phyloP scores from a whole-genome alignment of 768 basidiomycete species.

The Termitomyces eurrhizus region DNA sequence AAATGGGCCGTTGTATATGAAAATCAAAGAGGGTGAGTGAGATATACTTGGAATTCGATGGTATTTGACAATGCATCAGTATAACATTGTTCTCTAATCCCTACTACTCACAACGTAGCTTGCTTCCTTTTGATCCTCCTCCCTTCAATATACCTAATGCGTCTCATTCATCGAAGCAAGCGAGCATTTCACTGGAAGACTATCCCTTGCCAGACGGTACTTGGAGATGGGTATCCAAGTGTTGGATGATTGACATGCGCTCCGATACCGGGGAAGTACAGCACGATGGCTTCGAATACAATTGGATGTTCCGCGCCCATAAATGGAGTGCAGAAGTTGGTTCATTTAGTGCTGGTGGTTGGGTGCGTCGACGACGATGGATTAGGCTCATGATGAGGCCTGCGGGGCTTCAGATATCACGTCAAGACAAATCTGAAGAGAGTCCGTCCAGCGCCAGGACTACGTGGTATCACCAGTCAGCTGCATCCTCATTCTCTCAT shows the following conservation, averaged over 20 bases:
- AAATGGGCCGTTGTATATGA: slow-evolving; percentile 80
- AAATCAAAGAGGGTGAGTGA: slow-evolving; percentile 73
- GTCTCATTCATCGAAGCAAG: slow-evolving; percentile 39
- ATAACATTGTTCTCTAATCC: slow-evolving; percentile 69
- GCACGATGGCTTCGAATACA: slow-evolving; percentile 84
- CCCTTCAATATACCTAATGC: slow-evolving; percentile 63
- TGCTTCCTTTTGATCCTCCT: slow-evolving; percentile 69
- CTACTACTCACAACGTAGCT: slow-evolving; percentile 64
- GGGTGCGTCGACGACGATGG: slow-evolving; percentile 81
- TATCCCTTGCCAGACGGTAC: slow-evolving; percentile 78
- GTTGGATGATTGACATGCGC: slow-evolving; percentile 90
- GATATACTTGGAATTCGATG: not conserved
- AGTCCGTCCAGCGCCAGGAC: slow-evolving; percentile 1
- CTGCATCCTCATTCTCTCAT: slow-evolving; percentile 26
- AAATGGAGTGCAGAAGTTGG: slow-evolving; percentile 68
- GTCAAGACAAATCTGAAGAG: slow-evolving; percentile 14
- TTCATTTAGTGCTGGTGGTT: slow-evolving; percentile 57
- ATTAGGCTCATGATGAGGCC: slow-evolving; percentile 80
- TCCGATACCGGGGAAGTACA: slow-evolving; percentile 70
- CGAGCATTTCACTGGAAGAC: slow-evolving; percentile 51
- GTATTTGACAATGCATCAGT: slow-evolving; percentile 22
- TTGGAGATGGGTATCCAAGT: slow-evolving; percentile 77
- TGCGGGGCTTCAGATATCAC: slow-evolving; percentile 22
- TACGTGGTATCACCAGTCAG: slow-evolving; percentile 21
- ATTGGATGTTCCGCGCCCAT: slow-evolving; percentile 65